Conservation (phyloP, 73 alveolate genomes). For the Tetrahymena elliotti region DNA sequence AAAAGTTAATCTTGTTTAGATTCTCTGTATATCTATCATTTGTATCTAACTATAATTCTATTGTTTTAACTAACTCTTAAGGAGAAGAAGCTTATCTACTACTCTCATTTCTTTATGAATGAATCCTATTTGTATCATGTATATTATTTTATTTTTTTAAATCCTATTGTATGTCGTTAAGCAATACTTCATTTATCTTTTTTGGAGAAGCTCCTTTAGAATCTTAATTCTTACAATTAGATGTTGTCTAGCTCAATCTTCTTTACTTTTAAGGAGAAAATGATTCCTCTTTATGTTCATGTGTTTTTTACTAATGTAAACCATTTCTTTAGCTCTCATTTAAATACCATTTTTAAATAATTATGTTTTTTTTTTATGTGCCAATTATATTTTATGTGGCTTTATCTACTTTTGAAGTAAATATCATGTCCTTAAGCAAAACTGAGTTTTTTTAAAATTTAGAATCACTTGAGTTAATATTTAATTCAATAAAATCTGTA, state of each 20-base stretch:
- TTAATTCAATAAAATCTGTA: neutral
- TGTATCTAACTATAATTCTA: neutral
- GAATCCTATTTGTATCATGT: neutral
- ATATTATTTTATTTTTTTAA: neutral
- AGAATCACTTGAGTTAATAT: neutral
- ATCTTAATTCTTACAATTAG: neutral
- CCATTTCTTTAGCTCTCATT: neutral
- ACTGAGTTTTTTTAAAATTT: neutral
- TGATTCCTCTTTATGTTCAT: neutral
- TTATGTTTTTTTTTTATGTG: neutral
- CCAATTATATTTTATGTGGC: neutral
- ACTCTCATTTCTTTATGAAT: neutral
- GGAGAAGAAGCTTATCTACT: neutral
- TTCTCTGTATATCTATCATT: neutral
- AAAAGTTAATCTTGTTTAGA: neutral
- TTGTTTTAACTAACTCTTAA: neutral
- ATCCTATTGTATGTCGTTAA: neutral
- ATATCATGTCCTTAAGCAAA: neutral
- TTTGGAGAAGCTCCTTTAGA: neutral
- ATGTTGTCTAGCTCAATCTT: neutral
- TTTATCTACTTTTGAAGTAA: neutral
- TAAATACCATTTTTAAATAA: neutral
- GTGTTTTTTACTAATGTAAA: neutral
- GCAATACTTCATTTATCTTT: neutral
- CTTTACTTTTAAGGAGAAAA: neutral